Evolutionary conservation across 2,329 filamentous ascomycete genomes (phyloP).

Genomic region (Aureobasidium subglaciale): DNA sequence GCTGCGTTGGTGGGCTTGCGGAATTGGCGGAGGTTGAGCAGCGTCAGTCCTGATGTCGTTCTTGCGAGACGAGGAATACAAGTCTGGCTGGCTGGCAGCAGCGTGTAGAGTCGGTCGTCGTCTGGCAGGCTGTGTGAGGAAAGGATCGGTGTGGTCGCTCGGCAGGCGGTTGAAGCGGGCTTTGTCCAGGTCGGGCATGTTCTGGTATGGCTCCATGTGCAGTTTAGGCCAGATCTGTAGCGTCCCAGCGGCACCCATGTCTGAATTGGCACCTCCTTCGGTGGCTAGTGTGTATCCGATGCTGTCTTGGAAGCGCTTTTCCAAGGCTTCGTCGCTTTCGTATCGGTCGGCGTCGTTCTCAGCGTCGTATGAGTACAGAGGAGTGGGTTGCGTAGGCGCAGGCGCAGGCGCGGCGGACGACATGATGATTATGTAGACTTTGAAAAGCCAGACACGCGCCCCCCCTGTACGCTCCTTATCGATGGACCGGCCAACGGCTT

Average conservation of each 20-base stretch:
- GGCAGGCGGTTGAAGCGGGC: constrained; percentile 15
- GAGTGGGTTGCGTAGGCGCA: background rate
- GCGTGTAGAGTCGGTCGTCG: constrained; percentile 19
- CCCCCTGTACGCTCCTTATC: constrained; percentile 11
- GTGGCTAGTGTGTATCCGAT: constrained; percentile 13
- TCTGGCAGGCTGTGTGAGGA: background rate
- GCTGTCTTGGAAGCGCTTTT: constrained; percentile 10
- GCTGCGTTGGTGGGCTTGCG: constrained; percentile 8
- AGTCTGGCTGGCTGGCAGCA: background rate
- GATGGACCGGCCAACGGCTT: constrained; percentile 8
- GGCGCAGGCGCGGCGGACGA: constrained; percentile 1
- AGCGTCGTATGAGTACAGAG: background rate
- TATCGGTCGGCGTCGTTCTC: background rate
- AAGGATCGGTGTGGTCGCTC: constrained; percentile 4
- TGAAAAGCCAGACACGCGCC: background rate
- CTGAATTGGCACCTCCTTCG: background rate
- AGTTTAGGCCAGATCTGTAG: constrained; percentile 16
- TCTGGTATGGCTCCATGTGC: constrained; percentile 17
- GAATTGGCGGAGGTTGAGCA: background rate
- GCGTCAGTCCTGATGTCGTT: constrained; percentile 17
- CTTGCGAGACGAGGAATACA: constrained; percentile 25
- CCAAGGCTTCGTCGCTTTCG: background rate
- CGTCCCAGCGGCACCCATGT: constrained; percentile 9
- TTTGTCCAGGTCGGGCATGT: constrained; percentile 14
- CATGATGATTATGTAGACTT: background rate